Evolutionary conservation across 1,284 basidiomycete genomes (phyloP).

Genomic region (Chondrostereum purpureum): DNA sequence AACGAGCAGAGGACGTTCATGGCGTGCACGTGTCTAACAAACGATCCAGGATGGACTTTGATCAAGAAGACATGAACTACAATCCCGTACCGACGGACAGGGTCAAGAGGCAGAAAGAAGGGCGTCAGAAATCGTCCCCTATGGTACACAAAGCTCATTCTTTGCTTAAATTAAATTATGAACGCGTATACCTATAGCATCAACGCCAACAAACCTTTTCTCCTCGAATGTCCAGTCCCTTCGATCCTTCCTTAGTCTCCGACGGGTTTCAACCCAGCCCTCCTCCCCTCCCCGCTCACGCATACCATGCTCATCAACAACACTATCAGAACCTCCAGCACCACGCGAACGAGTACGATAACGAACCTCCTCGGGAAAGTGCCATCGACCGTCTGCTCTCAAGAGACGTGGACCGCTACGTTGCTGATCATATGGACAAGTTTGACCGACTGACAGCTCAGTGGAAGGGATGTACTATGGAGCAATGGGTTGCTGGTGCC

Average conservation of each 20-base stretch:
- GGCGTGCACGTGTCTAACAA: no score
- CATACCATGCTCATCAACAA: neutral
- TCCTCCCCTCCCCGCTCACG: neutral
- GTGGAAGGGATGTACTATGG: neutral
- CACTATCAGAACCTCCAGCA: neutral
- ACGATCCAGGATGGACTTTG: neutral
- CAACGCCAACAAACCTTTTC: no score
- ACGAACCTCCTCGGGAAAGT: neutral
- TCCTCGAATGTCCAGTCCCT: neutral
- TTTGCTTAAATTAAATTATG: neutral
- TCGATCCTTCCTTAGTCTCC: neutral
- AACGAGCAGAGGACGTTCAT: neutral
- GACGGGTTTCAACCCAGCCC: neutral
- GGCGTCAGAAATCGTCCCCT: neutral
- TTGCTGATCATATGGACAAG: neutral
- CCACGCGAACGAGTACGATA: neutral
- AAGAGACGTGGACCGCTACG: neutral
- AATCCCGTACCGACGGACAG: neutral
- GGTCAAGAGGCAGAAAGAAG: neutral
- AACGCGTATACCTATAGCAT: neutral
- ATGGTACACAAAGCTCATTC: neutral
- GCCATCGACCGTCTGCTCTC: neutral
- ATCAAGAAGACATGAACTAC: neutral
- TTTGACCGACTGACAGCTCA: neutral
- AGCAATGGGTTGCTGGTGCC: neutral